phyloP scores from a whole-genome alignment of 2,329 filamentous ascomycete genomes.

The Xylogone sp. region DNA sequence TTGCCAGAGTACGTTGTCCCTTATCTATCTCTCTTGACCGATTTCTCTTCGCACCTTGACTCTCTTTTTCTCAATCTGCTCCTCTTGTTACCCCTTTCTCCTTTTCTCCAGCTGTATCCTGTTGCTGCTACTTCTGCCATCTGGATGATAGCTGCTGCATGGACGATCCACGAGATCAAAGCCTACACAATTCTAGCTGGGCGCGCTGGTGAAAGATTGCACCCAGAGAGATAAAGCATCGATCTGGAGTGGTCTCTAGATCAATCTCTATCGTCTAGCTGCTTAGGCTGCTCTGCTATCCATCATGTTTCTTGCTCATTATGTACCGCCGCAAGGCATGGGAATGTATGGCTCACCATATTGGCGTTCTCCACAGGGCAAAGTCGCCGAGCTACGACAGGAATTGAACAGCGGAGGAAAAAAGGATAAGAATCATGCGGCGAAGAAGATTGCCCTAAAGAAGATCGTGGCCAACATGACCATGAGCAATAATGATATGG shows the following conservation, averaged over 20 bases:
- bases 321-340: conserved; percentile 18
- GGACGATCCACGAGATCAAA: neutral
- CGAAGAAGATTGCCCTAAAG: conserved; percentile 97
- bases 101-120: conserved; percentile 10
- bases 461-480: conserved; percentile 99
- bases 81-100: no score
- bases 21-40: conserved; percentile 19
- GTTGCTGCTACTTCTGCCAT: conserved; percentile 1
- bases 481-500: conserved; percentile 99
- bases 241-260: neutral
- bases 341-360: conserved; percentile 24
- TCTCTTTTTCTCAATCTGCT: conserved; percentile 2
- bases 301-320: conserved; percentile 28
- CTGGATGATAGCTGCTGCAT: neutral
- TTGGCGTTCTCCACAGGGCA: conserved; percentile 68
- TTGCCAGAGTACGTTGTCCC: conserved; percentile 83
- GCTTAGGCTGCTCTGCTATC: neutral
- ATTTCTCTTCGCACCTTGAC: conserved; percentile 13
- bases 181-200: neutral
- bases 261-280: neutral
- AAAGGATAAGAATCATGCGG: conserved; percentile 94
- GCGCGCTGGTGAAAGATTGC: neutral
- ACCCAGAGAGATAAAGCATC: neutral
- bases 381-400: conserved; percentile 92
- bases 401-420: conserved; percentile 92